Percentiles rank a stretch among this genome's conserved stretches.
These are phyloP conservation scores for Gossypium mustelinum DNA, from an alignment of 345 rosid species.

Conservation along the genomic window DNA sequence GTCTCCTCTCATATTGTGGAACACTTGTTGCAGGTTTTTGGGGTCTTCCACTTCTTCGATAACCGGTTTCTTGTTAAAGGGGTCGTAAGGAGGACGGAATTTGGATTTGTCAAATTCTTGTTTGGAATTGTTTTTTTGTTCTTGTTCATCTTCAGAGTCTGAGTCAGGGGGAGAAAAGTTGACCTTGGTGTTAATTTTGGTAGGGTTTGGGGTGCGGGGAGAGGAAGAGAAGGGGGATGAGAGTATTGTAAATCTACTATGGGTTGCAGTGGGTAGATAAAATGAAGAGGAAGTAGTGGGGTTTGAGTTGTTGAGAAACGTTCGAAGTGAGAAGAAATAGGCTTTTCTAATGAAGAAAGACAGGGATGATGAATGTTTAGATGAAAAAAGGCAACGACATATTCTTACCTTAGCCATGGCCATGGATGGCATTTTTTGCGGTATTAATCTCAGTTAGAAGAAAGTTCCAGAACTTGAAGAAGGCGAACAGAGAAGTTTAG, in stretches of 20 bases:
- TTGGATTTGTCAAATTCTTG: slow-evolving; percentile 21
- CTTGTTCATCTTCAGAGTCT: slow-evolving; percentile 26
- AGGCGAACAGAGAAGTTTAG: not conserved
- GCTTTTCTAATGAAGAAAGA: not conserved
- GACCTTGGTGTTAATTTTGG: slow-evolving; percentile 46
- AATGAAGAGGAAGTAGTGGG: not conserved
- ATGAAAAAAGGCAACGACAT: not conserved
- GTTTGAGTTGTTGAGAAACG: not conserved
- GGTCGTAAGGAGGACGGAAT: slow-evolving; percentile 67
- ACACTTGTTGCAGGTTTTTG: slow-evolving; percentile 54
- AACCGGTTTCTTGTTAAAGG: slow-evolving; percentile 46
- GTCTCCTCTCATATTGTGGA: slow-evolving; percentile 58
- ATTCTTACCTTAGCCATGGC: not conserved
- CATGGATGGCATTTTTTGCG: not conserved
- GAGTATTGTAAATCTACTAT: not conserved
- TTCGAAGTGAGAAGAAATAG: not conserved
- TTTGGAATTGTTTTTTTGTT: not conserved
- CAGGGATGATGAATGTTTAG: not conserved
- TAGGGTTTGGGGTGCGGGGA: slow-evolving; percentile 9
- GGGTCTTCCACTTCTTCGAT: slow-evolving; percentile 58
- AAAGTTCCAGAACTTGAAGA: not conserved
- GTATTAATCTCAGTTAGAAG: not conserved
- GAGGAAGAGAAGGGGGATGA: slow-evolving; percentile 17
- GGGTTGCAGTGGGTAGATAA: not conserved
- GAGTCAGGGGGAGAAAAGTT: slow-evolving; percentile 64